Base-by-base conservation (phyloP, 2,329 filamentous ascomycete genomes). In the Colletotrichum sp. region DNA sequence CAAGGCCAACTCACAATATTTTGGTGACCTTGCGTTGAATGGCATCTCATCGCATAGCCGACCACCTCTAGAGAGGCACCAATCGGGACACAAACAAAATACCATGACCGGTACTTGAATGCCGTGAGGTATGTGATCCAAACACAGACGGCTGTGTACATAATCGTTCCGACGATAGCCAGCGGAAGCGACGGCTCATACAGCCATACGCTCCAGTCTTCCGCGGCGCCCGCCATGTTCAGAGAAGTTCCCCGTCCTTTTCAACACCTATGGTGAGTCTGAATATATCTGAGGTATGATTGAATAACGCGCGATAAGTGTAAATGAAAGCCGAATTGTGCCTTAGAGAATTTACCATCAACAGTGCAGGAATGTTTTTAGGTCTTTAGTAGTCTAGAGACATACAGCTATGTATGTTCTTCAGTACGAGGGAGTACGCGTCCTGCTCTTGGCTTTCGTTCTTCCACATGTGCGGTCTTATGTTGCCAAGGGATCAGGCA, bases 151-250 rank as follows among this genome's bases (percentile, higher is more conserved):
- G 87, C 71, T 55, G 84, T 71, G 76, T 88, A 88, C 18, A 88
- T 78, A 59, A 86, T 77, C 2, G 85, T 82, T 67, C 86, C 87
- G 7, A 87, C 75, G 48, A 88, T 80, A 55, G 87, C 83, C 7
- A 86, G 83, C 6, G 86, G 77, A 12, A 86, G 81, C 32, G 86
- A 87, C n/a, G 87, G 85, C 21, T 82, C 78, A 78, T 88, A 89
- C 75, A 85, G 84, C 83, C 86, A 89, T 24, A 88, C 32, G 24
- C 66, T 69, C 52, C 66, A 69, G 12, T 67, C 30, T 24, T 52
- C 18, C 59, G 10, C n/a, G n/a, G n/a, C 43, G 10, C 13, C 43
- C 3, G 43, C n/a, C 43, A 52, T 48, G 18, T 48, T 48, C 43
- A 7, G 43, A 48, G 18, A 18, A 18, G 7, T 28, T 26, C 26